These are phyloP conservation scores for Lactarius indigo DNA, from an alignment of 768 basidiomycete genomes.

Conservation along the genomic window DNA sequence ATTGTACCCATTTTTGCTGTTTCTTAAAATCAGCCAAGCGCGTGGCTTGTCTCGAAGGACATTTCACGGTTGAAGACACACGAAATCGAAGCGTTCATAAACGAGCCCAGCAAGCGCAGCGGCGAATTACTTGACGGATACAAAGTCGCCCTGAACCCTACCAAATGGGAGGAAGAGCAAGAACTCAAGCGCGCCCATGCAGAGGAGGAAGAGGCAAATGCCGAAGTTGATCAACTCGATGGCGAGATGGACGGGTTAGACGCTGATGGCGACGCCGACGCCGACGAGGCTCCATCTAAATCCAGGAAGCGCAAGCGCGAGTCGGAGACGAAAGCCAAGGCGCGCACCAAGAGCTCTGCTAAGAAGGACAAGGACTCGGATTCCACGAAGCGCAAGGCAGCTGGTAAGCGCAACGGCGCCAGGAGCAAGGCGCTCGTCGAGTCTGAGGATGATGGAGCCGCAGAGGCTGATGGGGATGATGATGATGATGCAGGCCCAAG, in stretches of 20 bases:
- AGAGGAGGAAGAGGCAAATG: slow-evolving; percentile 50
- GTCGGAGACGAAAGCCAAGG: slow-evolving; percentile 43
- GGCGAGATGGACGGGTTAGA: slow-evolving; percentile 48
- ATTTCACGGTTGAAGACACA: slow-evolving; percentile 71
- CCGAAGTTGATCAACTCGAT: slow-evolving; percentile 64
- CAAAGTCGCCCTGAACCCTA: slow-evolving; percentile 69
- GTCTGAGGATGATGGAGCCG: slow-evolving; percentile 58
- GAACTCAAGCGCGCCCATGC: slow-evolving; percentile 35
- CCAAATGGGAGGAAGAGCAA: slow-evolving; percentile 55
- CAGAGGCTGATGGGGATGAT: slow-evolving; percentile 33
- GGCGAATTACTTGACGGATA: slow-evolving; percentile 77
- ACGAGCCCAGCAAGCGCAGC: slow-evolving; percentile 70
- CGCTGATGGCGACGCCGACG: slow-evolving; percentile 42
- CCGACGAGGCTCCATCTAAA: slow-evolving; percentile 39
- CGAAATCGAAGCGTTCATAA: slow-evolving; percentile 83
- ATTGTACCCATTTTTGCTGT: slow-evolving; percentile 13
- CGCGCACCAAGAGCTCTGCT: slow-evolving; percentile 43
- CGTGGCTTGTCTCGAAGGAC: slow-evolving; percentile 82
- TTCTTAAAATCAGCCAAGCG: slow-evolving; percentile 42
- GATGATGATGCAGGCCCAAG: slow-evolving; percentile 43
- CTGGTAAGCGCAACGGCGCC: slow-evolving; percentile 50
- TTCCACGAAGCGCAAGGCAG: slow-evolving; percentile 34
- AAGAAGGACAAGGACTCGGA: slow-evolving; percentile 46
- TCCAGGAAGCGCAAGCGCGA: slow-evolving; percentile 64
- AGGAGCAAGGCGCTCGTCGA: slow-evolving; percentile 64